Evolutionary conservation across 2,329 filamentous ascomycete species (phyloP).

Genomic region (Zymoseptoria crescenta): DNA sequence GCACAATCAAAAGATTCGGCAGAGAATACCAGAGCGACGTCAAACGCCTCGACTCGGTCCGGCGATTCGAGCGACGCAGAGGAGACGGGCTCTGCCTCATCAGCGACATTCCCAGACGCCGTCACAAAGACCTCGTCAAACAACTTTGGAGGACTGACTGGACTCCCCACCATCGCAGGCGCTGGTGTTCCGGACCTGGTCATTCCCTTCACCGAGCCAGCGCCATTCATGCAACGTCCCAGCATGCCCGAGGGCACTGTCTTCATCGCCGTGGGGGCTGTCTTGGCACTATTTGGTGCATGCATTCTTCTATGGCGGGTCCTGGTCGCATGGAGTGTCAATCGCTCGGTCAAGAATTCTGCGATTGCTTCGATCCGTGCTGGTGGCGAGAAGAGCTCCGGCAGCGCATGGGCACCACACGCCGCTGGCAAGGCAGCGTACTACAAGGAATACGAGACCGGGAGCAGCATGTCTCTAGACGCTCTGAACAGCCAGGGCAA

Average conservation of each 20-base stretch:
- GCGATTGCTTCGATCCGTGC: conserved; percentile 60
- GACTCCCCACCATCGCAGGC: conserved; percentile 49
- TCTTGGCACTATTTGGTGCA: conserved; percentile 72
- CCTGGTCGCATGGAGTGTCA: conserved; percentile 81
- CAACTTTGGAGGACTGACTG: conserved; percentile 28
- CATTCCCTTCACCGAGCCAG: conserved; percentile 74
- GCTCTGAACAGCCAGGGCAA: conserved; percentile 37
- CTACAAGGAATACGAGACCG: conserved; percentile 40
- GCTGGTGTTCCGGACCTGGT: conserved; percentile 58
- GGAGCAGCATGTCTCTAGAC: conserved; percentile 51
- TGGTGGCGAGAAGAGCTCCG: conserved; percentile 30
- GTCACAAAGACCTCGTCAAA: conserved; percentile 19
- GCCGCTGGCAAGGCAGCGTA: conserved; percentile 16
- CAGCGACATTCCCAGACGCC: conserved; percentile 16
- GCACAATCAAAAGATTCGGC: conserved; percentile 7
- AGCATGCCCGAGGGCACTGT: conserved; percentile 83
- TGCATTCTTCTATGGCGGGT: conserved; percentile 82
- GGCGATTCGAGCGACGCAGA: conserved; percentile 15
- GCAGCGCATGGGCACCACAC: conserved; percentile 6
- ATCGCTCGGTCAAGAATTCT: conserved; percentile 81
- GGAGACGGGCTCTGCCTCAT: conserved; percentile 13
- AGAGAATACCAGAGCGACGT: conserved; percentile 12
- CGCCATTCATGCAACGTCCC: conserved; percentile 87
- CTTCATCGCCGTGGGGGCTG: conserved; percentile 88
- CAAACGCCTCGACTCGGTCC: conserved; percentile 21